Percentiles rank a stretch among this genome's conserved stretches.
Evolutionary conservation across 164 flowering plant species (phyloP).

Genomic region (Magnolia changhungtana): DNA sequence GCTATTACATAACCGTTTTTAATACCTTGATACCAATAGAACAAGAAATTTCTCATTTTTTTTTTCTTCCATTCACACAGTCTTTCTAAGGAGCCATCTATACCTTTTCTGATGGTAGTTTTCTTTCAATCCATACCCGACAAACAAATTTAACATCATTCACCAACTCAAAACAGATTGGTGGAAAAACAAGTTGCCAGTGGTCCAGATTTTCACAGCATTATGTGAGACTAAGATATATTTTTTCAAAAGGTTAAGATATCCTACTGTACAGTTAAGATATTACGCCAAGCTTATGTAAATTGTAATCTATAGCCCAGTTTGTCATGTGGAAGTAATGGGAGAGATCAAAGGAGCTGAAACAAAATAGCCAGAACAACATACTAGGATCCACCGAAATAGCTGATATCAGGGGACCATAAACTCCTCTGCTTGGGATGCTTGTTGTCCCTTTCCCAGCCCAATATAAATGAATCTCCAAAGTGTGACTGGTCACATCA

Average conservation of each 20-base stretch:
- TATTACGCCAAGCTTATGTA: background rate
- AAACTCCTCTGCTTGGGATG: constrained; percentile 65
- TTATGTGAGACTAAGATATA: background rate
- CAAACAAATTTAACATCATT: no score
- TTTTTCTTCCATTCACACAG: background rate
- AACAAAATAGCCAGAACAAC: constrained; percentile 15
- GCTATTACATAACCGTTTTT: background rate
- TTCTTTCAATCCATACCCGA: background rate
- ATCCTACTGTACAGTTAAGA: no score
- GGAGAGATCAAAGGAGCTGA: background rate
- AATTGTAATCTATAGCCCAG: background rate
- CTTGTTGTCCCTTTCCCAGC: constrained; percentile 83
- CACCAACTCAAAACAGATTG: background rate
- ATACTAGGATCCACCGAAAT: constrained; percentile 74
- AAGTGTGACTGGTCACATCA: constrained; percentile 45
- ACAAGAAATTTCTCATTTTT: background rate
- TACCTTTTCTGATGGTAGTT: background rate
- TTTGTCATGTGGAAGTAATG: background rate
- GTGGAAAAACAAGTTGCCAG: background rate
- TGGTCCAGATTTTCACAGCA: background rate
- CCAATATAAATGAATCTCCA: constrained; percentile 74
- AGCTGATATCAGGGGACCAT: constrained; percentile 92
- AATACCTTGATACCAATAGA: background rate
- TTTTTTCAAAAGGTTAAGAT: no score
- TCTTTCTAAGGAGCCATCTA: background rate